A percentile compares a stretch with the other conserved stretches of the same genome.
Conservation (phyloP, 2,329 filamentous ascomycete species). For the Fusarium sp. region DNA sequence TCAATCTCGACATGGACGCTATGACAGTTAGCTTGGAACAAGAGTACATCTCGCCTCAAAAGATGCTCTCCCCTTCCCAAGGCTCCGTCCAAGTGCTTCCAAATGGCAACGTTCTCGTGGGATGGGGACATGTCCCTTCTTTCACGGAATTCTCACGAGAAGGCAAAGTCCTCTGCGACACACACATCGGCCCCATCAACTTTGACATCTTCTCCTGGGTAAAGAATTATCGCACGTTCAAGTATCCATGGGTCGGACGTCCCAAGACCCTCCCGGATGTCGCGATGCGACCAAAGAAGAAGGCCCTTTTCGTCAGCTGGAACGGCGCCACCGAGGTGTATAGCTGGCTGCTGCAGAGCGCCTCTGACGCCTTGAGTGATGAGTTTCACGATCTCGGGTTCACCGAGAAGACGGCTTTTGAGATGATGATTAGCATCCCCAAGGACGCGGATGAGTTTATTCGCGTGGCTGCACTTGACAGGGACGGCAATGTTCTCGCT, state of each 20-base stretch:
- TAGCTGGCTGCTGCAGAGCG: constrained; percentile 54
- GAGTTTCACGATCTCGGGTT: constrained; percentile 27
- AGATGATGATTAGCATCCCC: constrained; percentile 36
- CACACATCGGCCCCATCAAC: constrained; percentile 56
- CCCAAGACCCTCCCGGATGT: constrained; percentile 49
- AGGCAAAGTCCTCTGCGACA: constrained; percentile 65
- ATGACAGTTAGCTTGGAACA: constrained; percentile 52
- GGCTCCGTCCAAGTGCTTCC: constrained; percentile 65
- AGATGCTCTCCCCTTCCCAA: constrained; percentile 52
- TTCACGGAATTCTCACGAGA: constrained; percentile 60
- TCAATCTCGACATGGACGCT: constrained; percentile 35
- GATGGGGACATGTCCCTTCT: constrained; percentile 66
- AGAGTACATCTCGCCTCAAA: constrained; percentile 59
- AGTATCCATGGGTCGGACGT: constrained; percentile 64
- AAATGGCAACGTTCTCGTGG: constrained; percentile 65
- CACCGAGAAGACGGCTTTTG: constrained; percentile 33
- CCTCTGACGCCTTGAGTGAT: not conserved
- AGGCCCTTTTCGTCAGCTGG: constrained; percentile 62
- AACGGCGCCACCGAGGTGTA: constrained; percentile 63
- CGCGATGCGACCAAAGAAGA: constrained; percentile 37
- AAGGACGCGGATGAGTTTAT: constrained; percentile 28
- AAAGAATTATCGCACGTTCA: constrained; percentile 67
- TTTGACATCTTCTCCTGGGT: constrained; percentile 51
- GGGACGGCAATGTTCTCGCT: constrained; percentile 45
- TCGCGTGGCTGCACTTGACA: constrained; percentile 36